Evolutionary conservation across 2,329 filamentous ascomycete species (phyloP).

Genomic region (Westerdykella ornata): DNA sequence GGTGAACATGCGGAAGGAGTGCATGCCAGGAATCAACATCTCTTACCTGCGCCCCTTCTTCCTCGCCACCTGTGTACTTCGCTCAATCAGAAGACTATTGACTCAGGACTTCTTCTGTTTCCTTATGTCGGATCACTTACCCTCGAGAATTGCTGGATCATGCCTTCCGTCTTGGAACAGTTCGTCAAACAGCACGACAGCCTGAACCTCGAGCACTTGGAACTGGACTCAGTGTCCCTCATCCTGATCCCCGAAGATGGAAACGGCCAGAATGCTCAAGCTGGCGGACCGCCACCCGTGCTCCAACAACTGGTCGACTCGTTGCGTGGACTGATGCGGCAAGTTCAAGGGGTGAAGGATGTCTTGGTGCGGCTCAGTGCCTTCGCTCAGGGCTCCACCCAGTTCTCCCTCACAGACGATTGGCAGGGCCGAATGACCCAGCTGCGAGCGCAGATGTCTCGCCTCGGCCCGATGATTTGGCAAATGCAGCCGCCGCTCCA

Average conservation of each 20-base stretch:
- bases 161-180: slow-evolving; percentile 51
- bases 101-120: slow-evolving; percentile 44
- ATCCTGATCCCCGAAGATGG: slow-evolving; percentile 36
- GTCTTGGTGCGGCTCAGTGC: no score
- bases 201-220: slow-evolving; percentile 47
- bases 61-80: slow-evolving; percentile 11
- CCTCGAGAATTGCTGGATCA: slow-evolving; percentile 63
- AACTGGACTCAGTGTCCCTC: slow-evolving; percentile 59
- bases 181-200: slow-evolving; percentile 47
- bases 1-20: slow-evolving; percentile 60
- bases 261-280: background rate
- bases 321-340: no score
- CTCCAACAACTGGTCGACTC: background rate
- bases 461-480: no score
- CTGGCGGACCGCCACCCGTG: background rate
- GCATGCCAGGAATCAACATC: slow-evolving; percentile 54
- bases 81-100: slow-evolving; percentile 10
- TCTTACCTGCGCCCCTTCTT: slow-evolving; percentile 56
- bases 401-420: no score
- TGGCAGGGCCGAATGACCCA: no score
- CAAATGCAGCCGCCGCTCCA: no score
- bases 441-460: no score
- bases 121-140: slow-evolving; percentile 54
- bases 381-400: no score
- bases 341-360: no score